Evolutionary conservation across 1,284 basidiomycete genomes (phyloP).

Genomic region (Baeospora myosura): DNA sequence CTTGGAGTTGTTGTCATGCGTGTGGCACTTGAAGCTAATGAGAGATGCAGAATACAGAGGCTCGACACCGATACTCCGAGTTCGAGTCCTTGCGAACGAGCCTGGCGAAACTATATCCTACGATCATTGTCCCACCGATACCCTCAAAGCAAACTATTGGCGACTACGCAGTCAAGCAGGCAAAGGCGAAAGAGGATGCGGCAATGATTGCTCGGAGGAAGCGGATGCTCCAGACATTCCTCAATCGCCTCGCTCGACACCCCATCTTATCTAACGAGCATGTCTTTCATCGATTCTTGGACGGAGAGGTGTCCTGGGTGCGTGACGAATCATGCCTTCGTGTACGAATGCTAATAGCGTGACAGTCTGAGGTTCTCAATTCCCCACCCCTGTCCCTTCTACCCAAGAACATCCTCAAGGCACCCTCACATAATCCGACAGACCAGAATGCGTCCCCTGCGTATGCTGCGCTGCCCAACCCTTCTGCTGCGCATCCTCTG

Average conservation of each 20-base stretch:
- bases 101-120: slow-evolving; percentile 87
- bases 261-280: slow-evolving; percentile 92
- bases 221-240: slow-evolving; percentile 92
- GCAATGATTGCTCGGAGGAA: slow-evolving; percentile 88
- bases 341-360: slow-evolving; percentile 8
- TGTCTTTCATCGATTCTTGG: slow-evolving; percentile 91
- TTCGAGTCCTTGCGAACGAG: slow-evolving; percentile 89
- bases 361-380: slow-evolving; percentile 81
- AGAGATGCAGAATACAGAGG: slow-evolving; percentile 63
- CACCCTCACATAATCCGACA: slow-evolving; percentile 91
- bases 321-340: slow-evolving; percentile 13
- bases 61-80: slow-evolving; percentile 91
- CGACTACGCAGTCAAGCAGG: slow-evolving; percentile 96
- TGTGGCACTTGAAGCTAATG: neutral
- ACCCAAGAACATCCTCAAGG: slow-evolving; percentile 93
- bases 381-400: slow-evolving; percentile 86
- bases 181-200: slow-evolving; percentile 93
- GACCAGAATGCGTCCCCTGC: slow-evolving; percentile 68
- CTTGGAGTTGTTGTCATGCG: slow-evolving; percentile 5
- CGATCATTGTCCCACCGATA: slow-evolving; percentile 94
- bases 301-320: slow-evolving; percentile 95
- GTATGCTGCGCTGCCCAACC: slow-evolving; percentile 82
- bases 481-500: slow-evolving; percentile 80
- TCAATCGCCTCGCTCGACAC: slow-evolving; percentile 85
- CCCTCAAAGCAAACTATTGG: slow-evolving; percentile 94